phyloP scores from a whole-genome alignment of 495 filamentous ascomycete genomes.

The Penicillium macrosclerotiorum region DNA sequence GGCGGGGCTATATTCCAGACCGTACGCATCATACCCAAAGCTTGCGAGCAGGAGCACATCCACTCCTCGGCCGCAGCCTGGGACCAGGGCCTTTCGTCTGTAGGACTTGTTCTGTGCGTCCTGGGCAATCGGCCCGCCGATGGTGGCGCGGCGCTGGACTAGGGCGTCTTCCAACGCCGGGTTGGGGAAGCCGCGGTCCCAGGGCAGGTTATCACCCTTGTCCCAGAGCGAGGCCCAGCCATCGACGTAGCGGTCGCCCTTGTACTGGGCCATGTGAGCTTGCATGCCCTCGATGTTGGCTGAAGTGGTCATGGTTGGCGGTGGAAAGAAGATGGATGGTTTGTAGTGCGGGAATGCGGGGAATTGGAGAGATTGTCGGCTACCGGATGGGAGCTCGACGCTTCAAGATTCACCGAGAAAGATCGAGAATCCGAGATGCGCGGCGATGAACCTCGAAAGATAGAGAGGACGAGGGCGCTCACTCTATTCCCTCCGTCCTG shows the following conservation, averaged over 20 bases:
- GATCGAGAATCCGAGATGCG: background rate
- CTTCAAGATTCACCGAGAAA: background rate
- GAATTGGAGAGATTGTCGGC: background rate
- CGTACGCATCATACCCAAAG: slow-evolving; percentile 70
- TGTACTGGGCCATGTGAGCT: slow-evolving; percentile 27
- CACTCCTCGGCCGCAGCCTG: slow-evolving; percentile 75
- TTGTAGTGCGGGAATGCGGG: slow-evolving; percentile 1
- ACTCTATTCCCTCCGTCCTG: too few relatives aligned
- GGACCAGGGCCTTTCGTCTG: slow-evolving; percentile 56
- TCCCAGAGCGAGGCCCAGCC: slow-evolving; percentile 66
- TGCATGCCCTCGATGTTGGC: slow-evolving; percentile 25
- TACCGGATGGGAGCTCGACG: background rate
- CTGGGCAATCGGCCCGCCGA: slow-evolving; percentile 39
- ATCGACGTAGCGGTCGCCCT: slow-evolving; percentile 30
- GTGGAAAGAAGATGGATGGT: too few relatives aligned
- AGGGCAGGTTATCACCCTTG: slow-evolving; percentile 58
- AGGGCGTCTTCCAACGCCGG: slow-evolving; percentile 67
- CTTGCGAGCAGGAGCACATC: slow-evolving; percentile 70
- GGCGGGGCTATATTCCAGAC: slow-evolving; percentile 61
- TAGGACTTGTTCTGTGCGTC: slow-evolving; percentile 22
- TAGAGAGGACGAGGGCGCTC: too few relatives aligned
- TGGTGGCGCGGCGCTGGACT: slow-evolving; percentile 38
- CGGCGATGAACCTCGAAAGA: background rate
- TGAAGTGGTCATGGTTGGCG: slow-evolving; percentile 21
- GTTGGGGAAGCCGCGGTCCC: slow-evolving; percentile 65